Base-by-base conservation (phyloP, 1,139 yeast genomes). In the Hyphopichia burtonii region DNA sequence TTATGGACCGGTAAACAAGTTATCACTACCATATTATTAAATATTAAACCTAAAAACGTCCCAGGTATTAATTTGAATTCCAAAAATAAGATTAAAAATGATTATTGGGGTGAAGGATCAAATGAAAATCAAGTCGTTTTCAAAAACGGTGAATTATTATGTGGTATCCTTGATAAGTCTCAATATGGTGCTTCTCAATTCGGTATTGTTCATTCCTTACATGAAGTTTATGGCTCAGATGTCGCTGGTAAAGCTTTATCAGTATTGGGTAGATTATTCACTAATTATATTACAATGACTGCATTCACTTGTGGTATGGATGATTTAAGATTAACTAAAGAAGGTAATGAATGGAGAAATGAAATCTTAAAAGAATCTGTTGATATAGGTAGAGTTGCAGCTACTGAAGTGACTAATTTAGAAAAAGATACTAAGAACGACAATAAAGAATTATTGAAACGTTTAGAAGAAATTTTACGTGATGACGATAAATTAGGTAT, bases 231-330 rank as follows among this genome's bases (percentile, higher is more conserved):
- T 62, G 99, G 99, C 12, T 83, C 96, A 23, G 80, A 78, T 40
- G 80, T 85, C 56, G 97, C 99, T 22, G 97, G 98, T 46, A 83
- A 87, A 59, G 79, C 94, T 9, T 74, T 94, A 43, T 86, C 96
- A 44, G 95, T 93, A 27, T 75, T 94, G 48, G 99, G 99, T 50
- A 80, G 99, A 59, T 74, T 94, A 44, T 93, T 94, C 69, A 94
- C 99, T 35, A 89, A 89, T 62, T 94, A 90, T 64, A 90, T 86
- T 56, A 93, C 86, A 80, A 78, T 82, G 72, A 86, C 89, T 44
- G 99, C 96, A 2, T 87, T 94, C 60, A 93, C 99, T 9, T 94
- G 99, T 82, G 99, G 99, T 78, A 94, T 94, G 99, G 99, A 94
- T 63, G 99, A 94, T 68, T 77, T 94, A 64, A 82, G 96, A 62